Evolutionary conservation across 768 basidiomycete genomes (phyloP).

Genomic region (Amanita subjunquillea): DNA sequence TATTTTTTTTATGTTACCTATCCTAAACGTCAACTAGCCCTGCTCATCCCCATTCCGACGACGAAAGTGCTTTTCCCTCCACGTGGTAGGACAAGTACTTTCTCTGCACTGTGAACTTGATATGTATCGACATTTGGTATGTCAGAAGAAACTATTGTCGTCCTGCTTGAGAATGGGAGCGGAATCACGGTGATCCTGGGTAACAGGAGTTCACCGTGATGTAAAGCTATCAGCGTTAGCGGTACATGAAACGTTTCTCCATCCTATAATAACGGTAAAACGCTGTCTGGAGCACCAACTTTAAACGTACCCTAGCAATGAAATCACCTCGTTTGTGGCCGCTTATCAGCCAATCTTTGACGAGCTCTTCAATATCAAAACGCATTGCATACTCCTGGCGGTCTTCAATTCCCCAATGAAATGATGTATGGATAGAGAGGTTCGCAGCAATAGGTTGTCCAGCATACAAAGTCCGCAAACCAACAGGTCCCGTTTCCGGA

Average conservation of each 20-base stretch:
- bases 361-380: conserved; percentile 75
- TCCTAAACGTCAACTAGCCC: too few species aligned
- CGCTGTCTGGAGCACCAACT: conserved; percentile 4
- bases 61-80: conserved; percentile 77
- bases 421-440: conserved; percentile 59
- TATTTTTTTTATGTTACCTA: too few species aligned
- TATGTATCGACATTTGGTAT: conserved; percentile 69
- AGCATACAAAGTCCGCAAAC: conserved; percentile 51
- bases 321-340: conserved; percentile 85
- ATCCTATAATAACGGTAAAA: conserved; percentile 33
- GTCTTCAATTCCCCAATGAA: conserved; percentile 60
- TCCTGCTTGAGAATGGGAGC: conserved; percentile 38
- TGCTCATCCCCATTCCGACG: conserved; percentile 49
- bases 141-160: conserved; percentile 47
- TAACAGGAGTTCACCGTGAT: conserved; percentile 70
- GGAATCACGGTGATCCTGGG: conserved; percentile 65
- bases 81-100: conserved; percentile 71
- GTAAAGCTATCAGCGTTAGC: conserved; percentile 78
- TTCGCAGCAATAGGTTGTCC: conserved; percentile 76
- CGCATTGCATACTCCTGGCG: conserved; percentile 43
- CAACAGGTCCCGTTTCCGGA: conserved; percentile 20
- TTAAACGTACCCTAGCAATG: conserved; percentile 45
- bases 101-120: conserved; percentile 78
- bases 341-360: conserved; percentile 83
- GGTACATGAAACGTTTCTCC: conserved; percentile 46